Evolutionary conservation across 805 yeast genomes (phyloP), one percentile per base, ranked within the genome.

Genomic region (Schwanniomyces polymorphus): DNA sequence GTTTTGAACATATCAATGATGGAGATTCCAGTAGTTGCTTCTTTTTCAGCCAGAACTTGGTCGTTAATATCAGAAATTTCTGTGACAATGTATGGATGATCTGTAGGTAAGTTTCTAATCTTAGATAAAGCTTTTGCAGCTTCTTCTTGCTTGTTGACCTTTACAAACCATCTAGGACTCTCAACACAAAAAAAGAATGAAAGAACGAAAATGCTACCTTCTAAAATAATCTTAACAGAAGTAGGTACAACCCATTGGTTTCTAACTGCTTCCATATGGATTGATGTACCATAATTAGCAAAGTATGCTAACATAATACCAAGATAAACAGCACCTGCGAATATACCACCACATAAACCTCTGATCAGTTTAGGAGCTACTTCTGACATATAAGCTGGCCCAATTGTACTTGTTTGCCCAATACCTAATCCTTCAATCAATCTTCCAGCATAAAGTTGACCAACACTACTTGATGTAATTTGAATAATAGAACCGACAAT

Each of bases 181-280:
- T 79, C 83, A 40, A 68, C 54, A 48, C 79, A 74, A 47, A 76
- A 70, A 11, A 65, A 39, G 14, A 71, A 55, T 1, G 82, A 74
- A 14, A 68, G 67, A 28, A 73, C 57, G 9, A 76, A 61, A 26
- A 77, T 67, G 8, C 67, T n/a, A 5, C 80, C 81, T 11, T 79
- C 80, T 43, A 80, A 60, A 2, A 79, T 60, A 23, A 79, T 60
- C 57, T 80, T 79, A 16, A 79, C 42, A 12, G 74, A 59, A 6
- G 76, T 74, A n/a, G 85, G 84, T 38, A 73, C 59, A 25, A 76
- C 70, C 86, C 85, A 81, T 54, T 79, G 84, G 35, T 72, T 63
- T 14, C 65, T 58, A 7, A 51, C 44, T 17, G 60, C 54, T 2
- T 75, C 50, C 34, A 78, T 56, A 52, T 79, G 79, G 21, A 78